phyloP scores from a whole-genome alignment of 1,284 basidiomycete species.

The Clitocybe nebularis region DNA sequence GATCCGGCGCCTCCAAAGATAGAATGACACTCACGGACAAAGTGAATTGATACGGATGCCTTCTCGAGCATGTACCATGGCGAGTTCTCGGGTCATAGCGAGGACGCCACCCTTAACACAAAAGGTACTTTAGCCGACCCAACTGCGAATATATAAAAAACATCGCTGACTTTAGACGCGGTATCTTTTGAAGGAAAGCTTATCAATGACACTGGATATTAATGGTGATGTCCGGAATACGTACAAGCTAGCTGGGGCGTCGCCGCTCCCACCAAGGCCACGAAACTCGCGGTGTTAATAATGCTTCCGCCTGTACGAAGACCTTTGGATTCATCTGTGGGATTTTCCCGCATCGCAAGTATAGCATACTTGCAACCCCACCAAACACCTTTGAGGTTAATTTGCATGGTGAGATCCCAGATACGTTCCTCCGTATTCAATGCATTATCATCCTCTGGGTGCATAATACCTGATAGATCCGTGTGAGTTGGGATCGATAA shows the following conservation, averaged over 20 bases:
- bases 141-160: constrained; percentile 1
- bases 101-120: constrained; percentile 80
- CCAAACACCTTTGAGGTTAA: constrained; percentile 99
- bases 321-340: constrained; percentile 75
- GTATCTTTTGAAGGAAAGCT: constrained; percentile 54
- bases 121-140: constrained; percentile 6
- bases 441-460: constrained; percentile 89
- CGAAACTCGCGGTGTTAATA: constrained; percentile 97
- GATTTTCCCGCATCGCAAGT: constrained; percentile 90
- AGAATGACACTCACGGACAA: constrained; percentile 74
- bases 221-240: constrained; percentile 25
- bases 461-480: constrained; percentile 79
- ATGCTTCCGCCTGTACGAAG: constrained; percentile 86
- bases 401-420: constrained; percentile 91
- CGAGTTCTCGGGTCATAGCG: constrained; percentile 96
- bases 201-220: constrained; percentile 9
- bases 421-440: constrained; percentile 94
- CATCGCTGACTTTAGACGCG: constrained; percentile 65
- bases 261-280: constrained; percentile 89
- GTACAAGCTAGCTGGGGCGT: constrained; percentile 94
- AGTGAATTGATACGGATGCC: constrained; percentile 94
- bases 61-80: constrained; percentile 95
- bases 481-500: background rate
- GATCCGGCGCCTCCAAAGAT: constrained; percentile 2
- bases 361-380: constrained; percentile 98